Base-by-base conservation (phyloP, 306 rosid species). In the Acacia confusa region DNA sequence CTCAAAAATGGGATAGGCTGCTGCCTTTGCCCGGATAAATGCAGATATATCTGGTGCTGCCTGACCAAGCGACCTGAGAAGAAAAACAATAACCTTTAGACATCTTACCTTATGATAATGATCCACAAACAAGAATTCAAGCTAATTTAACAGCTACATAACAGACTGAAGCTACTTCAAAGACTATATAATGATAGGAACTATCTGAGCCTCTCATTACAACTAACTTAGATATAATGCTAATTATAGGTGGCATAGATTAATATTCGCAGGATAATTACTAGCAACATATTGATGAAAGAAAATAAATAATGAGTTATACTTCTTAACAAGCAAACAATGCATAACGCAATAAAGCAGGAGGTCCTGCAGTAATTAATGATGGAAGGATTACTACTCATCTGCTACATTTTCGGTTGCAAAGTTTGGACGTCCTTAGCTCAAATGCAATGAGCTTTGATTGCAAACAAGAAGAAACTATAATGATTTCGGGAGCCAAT, bases 41-140 rank as follows among this genome's bases (percentile, higher is more conserved):
- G 99, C 94, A 17, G 99, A 79, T 53, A 95, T 92, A 72, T 95
- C 99, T 4, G 97, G 92, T 19, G 99, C 97, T 17, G 99, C 95
- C 84, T 90, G 99, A 41, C 99, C 99, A 10, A 95, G 90, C 79
- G 99, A 95, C 87, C 97, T 95, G 84, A 70, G 41, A 79, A 83
- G 65, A 64, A 81, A 72, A 48, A 47, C 20, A 75, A 50, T 69
- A 40, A 47, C 19, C 80, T 70, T 70, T 63, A 68, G 58, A 38
- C 57, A 60, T 57, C 86, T 68, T 68, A 27, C 45, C 28, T 30
- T 47, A 60, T 30, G n/a, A 58, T 50, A 66, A 78, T 19, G 67
- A 77, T 74, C 48, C 58, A 34, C 11, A 69, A 30, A 63, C 65
- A 79, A 72, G 32, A 73, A 74, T 4, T n/a, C 41, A 52, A 32